phyloP scores from a whole-genome alignment of 495 filamentous ascomycete species.

The Alectoria sarmentosa region DNA sequence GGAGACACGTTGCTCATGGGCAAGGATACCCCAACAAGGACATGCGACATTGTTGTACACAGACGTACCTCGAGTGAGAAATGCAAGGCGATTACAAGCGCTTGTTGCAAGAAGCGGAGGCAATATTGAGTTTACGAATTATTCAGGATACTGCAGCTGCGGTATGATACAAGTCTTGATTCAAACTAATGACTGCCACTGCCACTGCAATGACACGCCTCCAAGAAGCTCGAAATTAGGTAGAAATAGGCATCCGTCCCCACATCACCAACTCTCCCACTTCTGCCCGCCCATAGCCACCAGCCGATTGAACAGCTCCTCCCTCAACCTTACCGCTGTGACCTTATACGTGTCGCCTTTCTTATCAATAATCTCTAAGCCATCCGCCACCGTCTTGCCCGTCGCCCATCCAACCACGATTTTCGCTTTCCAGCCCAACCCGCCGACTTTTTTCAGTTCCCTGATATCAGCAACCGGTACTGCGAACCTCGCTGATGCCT shows the following conservation, averaged over 20 bases:
- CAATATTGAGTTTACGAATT: not conserved
- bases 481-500: constrained; percentile 29
- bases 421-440: constrained; percentile 85
- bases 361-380: constrained; percentile 58
- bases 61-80: no score
- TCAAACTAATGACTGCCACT: not conserved
- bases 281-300: constrained; percentile 78
- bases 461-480: constrained; percentile 51
- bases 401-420: constrained; percentile 77
- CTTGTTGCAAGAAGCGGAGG: not conserved
- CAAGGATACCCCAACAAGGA: no score
- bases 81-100: not conserved
- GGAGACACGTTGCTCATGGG: no score
- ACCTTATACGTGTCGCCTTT: constrained; percentile 49
- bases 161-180: not conserved
- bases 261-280: constrained; percentile 70
- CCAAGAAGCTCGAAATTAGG: not conserved
- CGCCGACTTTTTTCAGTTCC: constrained; percentile 76
- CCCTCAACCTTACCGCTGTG: constrained; percentile 65
- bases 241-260: not conserved
- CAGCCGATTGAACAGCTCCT: constrained; percentile 82
- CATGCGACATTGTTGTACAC: no score
- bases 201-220: not conserved
- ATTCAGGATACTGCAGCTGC: not conserved
- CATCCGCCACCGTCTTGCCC: constrained; percentile 70